phyloP scores from a whole-genome alignment of 495 filamentous ascomycete species.

The Penicillium bialowiezense region DNA sequence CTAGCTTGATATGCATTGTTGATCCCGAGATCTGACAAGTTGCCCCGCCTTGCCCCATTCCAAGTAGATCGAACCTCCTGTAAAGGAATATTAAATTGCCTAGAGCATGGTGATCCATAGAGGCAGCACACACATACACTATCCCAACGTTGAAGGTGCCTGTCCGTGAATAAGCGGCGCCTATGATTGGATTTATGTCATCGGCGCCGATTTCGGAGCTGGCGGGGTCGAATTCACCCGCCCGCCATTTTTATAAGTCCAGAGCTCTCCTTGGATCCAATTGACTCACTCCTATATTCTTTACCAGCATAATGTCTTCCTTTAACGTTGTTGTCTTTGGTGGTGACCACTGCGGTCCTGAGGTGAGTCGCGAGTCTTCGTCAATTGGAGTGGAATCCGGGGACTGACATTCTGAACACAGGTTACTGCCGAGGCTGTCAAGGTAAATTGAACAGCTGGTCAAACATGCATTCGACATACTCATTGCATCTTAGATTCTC shows the following conservation, averaged over 20 bases:
- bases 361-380: conserved; percentile 54
- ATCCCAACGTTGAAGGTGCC: no score
- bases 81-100: no score
- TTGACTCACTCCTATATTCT: conserved; percentile 12
- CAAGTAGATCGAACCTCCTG: no score
- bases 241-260: conserved; percentile 26
- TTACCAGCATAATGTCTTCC: conserved; percentile 38
- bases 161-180: conserved; percentile 5
- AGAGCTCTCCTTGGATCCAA: conserved; percentile 14
- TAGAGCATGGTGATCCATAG: no score
- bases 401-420: conserved; percentile 14
- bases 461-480: not conserved
- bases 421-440: conserved; percentile 74
- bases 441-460: conserved; percentile 50
- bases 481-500: conserved; percentile 46
- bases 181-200: conserved; percentile 4
- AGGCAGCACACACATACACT: not conserved
- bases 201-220: conserved; percentile 30
- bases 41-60: no score
- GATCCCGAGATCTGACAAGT: no score
- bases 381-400: not conserved
- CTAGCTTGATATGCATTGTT: no score
- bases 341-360: conserved; percentile 93
- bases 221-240: conserved; percentile 28
- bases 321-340: conserved; percentile 67